phyloP scores from a whole-genome alignment of 2,329 filamentous ascomycete species.

The Incumbomyces lentus region DNA sequence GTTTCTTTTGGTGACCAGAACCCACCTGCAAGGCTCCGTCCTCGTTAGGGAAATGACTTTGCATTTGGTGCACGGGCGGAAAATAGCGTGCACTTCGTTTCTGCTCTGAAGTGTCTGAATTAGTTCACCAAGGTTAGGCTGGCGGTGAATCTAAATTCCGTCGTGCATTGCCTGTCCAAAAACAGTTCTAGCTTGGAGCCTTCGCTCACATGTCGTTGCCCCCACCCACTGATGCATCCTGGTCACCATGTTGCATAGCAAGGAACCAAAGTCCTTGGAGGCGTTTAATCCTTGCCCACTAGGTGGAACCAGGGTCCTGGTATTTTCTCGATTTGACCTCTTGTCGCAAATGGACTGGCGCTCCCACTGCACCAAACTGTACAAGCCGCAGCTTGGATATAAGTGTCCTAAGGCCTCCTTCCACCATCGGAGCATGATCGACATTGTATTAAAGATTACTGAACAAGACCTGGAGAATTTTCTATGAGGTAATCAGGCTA shows the following conservation, averaged over 20 bases:
- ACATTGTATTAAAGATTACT: background rate
- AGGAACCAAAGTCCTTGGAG: background rate
- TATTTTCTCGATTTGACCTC: background rate
- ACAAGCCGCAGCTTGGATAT: background rate
- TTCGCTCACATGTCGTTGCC: background rate
- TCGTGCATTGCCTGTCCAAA: constrained; percentile 1
- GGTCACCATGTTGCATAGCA: constrained; percentile 3
- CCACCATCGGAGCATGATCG: background rate
- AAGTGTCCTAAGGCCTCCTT: constrained; percentile 4
- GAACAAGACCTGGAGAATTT: background rate
- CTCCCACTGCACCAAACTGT: background rate
- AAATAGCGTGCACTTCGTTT: no score
- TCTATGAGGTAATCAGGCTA: background rate
- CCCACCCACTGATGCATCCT: background rate
- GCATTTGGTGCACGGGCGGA: no score
- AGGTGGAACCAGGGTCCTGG: background rate
- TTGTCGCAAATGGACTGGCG: background rate
- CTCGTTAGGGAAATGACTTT: no score
- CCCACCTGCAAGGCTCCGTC: no score
- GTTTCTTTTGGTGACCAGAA: no score
- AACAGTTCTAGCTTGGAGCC: background rate
- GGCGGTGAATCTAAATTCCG: constrained; percentile 5
- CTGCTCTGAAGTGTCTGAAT: background rate
- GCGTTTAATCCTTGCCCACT: background rate
- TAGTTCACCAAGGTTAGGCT: background rate